Conservation (phyloP, 1,139 yeast genomes). For the Taiozyma onychis region DNA sequence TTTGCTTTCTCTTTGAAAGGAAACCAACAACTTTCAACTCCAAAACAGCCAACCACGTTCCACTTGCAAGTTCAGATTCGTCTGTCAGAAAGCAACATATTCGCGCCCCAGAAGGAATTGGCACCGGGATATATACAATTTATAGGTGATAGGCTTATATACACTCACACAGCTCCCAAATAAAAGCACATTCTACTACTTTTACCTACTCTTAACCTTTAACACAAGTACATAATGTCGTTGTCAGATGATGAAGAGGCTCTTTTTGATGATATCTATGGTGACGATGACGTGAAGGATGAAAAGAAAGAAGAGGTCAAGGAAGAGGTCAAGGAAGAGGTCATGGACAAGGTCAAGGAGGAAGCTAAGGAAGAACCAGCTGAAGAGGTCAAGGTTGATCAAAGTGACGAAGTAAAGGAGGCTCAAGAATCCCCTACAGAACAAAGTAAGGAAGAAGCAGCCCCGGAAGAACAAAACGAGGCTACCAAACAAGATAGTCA, state of each 20-base stretch:
- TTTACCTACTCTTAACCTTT: background rate
- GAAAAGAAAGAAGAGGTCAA: slow-evolving; percentile 10
- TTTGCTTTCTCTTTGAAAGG: too few species aligned
- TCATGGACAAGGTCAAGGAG: background rate
- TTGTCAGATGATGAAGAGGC: slow-evolving; percentile 28
- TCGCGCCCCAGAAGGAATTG: background rate
- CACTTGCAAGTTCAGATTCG: background rate
- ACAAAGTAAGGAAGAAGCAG: background rate
- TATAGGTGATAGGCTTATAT: background rate
- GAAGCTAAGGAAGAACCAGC: slow-evolving; percentile 1
- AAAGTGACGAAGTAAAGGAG: slow-evolving; percentile 20
- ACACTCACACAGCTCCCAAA: background rate
- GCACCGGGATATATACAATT: background rate
- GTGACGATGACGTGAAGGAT: slow-evolving; percentile 26
- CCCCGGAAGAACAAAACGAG: background rate
- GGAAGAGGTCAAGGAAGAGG: slow-evolving; percentile 4
- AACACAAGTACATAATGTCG: slow-evolving; percentile 13
- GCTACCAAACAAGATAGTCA: background rate
- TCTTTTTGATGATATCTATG: slow-evolving; percentile 37
- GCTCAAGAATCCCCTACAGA: slow-evolving; percentile 1
- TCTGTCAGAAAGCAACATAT: background rate
- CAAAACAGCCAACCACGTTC: too few species aligned
- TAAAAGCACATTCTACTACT: background rate
- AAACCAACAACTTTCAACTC: too few species aligned
- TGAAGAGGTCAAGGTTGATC: background rate